These are phyloP conservation scores for Butyriboletus regius DNA, from an alignment of 1,284 basidiomycete genomes.

Conservation along the genomic window DNA sequence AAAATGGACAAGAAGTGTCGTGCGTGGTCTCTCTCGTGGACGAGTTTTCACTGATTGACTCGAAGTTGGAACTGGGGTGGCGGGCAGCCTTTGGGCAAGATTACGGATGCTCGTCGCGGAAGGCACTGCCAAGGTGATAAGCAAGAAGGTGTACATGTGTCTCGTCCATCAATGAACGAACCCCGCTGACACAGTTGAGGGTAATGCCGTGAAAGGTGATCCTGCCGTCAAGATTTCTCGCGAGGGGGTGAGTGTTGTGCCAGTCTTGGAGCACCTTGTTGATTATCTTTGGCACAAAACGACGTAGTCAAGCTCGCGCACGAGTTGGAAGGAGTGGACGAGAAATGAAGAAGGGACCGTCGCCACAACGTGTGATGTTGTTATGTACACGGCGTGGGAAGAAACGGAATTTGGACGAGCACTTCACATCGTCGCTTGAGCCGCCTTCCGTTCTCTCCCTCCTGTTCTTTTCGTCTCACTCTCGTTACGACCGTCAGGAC, in stretches of 20 bases:
- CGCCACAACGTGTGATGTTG: slow-evolving; percentile 8
- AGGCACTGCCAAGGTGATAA: slow-evolving; percentile 35
- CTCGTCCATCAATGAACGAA: not conserved
- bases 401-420: slow-evolving; percentile 11
- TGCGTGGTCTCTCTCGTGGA: slow-evolving; percentile 4
- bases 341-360: slow-evolving; percentile 6
- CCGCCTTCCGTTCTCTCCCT: slow-evolving; percentile 4
- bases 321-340: slow-evolving; percentile 35
- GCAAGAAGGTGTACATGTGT: slow-evolving; percentile 32
- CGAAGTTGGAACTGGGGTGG: slow-evolving; percentile 27
- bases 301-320: slow-evolving; percentile 40
- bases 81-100: slow-evolving; percentile 25
- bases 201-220: slow-evolving; percentile 37
- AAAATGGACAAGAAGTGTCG: slow-evolving; percentile 18
- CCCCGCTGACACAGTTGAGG: slow-evolving; percentile 15
- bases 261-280: not conserved
- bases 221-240: slow-evolving; percentile 39
- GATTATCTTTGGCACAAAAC: slow-evolving; percentile 24
- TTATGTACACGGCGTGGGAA: slow-evolving; percentile 28
- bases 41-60: not conserved
- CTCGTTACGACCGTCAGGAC: slow-evolving; percentile 27
- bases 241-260: slow-evolving; percentile 29
- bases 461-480: slow-evolving; percentile 9
- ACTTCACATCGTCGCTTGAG: slow-evolving; percentile 10
- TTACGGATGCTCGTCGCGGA: slow-evolving; percentile 34